Base-by-base conservation (phyloP, 2,329 filamentous ascomycete species). In the Escovopsis weberi region DNA sequence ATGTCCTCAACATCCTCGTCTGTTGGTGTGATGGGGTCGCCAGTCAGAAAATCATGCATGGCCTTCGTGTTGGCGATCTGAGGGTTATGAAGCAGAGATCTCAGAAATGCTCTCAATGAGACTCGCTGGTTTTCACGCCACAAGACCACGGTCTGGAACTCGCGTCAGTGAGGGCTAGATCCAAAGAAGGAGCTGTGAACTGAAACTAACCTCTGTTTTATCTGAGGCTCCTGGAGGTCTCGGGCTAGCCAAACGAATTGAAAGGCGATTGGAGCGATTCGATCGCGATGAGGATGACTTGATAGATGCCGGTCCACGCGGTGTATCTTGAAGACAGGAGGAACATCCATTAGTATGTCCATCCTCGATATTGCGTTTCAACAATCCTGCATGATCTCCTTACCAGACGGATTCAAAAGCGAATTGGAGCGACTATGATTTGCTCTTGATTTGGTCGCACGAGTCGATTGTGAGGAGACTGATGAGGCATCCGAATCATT, bases 81-180 rank as follows among this genome's bases (percentile, higher is more conserved):
- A 32, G 82, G 78, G 52, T 94, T 94, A 38, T 89, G 78, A 26
- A 98, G 64, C 11, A 96, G 69, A 18, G 81, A 85, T 36, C 91
- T 77, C n/a, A 98, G 64, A 58, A 91, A 96, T 1, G 91, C 88
- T 42, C 91, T 76, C 4, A 98, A 68, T 2, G 89, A 96, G 15
- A 96, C 83, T 50, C 91, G 77, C 62, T 96, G 91, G 51, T 78
- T 82, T 64, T 98, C 91, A 35, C 91, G 76, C 65, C 83, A 88
- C 12, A 96, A 66, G 1, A 76, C 64, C 4, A 84, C 60, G 19
- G 69, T 66, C 57, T 78, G 44, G 11, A 28, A 12, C 8, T 5
- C 15, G 33, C n/a, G 44, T 65, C 46, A 65, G 53, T 37, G 28
- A 10, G 28, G 28, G 10, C 10, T 10, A 30, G 10, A n/a, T 19